Evolutionary conservation across 2,329 filamentous ascomycete genomes (phyloP).

Genomic region (Fusarium veterinarium): DNA sequence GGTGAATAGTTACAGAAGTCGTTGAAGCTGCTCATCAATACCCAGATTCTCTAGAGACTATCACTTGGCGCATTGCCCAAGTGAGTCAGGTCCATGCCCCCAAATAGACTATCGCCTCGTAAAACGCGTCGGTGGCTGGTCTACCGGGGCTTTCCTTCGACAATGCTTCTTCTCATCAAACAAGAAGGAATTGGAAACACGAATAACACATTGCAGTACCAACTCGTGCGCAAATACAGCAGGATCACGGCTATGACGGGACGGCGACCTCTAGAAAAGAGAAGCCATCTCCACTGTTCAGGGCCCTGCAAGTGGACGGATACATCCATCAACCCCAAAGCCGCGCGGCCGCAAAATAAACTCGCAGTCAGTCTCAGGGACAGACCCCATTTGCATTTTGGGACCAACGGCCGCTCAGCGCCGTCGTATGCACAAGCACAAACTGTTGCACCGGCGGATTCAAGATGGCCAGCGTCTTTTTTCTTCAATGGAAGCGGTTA

Average conservation of each 20-base stretch:
- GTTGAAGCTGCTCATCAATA: not conserved
- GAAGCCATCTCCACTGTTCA: slow-evolving; percentile 30
- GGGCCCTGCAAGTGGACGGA: slow-evolving; percentile 33
- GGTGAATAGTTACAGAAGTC: not conserved
- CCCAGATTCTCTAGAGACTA: not conserved
- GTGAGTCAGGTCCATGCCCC: slow-evolving; percentile 7
- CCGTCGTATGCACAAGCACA: slow-evolving; percentile 8
- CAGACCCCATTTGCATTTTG: slow-evolving; percentile 6
- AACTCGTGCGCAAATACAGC: slow-evolving; percentile 10
- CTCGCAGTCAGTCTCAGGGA: slow-evolving; percentile 36
- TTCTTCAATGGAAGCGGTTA: not conserved
- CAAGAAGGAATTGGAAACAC: slow-evolving; percentile 8
- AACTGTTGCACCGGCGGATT: slow-evolving; percentile 17
- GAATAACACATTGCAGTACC: slow-evolving; percentile 29
- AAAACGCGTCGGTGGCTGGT: slow-evolving; percentile 33
- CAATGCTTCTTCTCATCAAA: not conserved
- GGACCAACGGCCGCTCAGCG: slow-evolving; percentile 4
- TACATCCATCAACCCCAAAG: slow-evolving; percentile 28
- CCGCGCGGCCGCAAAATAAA: slow-evolving; percentile 40
- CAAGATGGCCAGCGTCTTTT: slow-evolving; percentile 4
- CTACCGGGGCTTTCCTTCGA: slow-evolving; percentile 9
- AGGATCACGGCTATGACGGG: slow-evolving; percentile 36
- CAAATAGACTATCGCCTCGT: slow-evolving; percentile 6
- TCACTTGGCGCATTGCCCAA: not conserved
- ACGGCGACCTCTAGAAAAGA: slow-evolving; percentile 33